Base-by-base conservation (phyloP, 768 basidiomycete species). In the Macrolepiota fuliginosa region DNA sequence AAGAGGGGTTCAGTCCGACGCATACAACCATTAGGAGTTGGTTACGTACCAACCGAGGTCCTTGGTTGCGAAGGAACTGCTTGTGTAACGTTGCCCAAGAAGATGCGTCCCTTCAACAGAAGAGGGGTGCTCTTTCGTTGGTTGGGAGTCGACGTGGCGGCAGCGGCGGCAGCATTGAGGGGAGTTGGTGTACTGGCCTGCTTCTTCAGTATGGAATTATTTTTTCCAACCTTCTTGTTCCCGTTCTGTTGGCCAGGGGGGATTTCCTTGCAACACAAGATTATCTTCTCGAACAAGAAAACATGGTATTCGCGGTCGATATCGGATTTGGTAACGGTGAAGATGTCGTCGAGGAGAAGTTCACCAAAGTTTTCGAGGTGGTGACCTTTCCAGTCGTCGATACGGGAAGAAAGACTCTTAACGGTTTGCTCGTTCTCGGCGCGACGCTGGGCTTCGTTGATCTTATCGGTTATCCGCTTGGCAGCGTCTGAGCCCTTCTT, bases 321-420 rank as follows among this genome's bases (percentile, higher is more conserved):
- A 62, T 96, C 95, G 53, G 90, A 91, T 76, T 98, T 99, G 68
- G 91, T 96, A 61, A 98, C 97, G 61, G 89, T 87, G 74, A 98
- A 98, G 59, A 94, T 84, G 72, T 98, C 97, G 72, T 98, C 96
- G 32, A 98, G 84, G 36, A 96, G 82, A 57, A 99, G 89, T 66
- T 92, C 87, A 63, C 97, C 97, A 65, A 99, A 98, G 72, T 94
- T 92, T 67, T 87, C 87, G 40, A 98, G 82, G 67, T 96, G 92
- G 73, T 99, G 97, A 11, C 96, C 96, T 73, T 98, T 98, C 97
- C 97, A 99, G 73, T 99, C 97, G 65, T 96, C 94, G 51, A 99
- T 94, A 49, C 97, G 88, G 29, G 79, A 78, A 64, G 88, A 82
- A 7, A 99, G 84, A 67, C 89, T 91, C 73, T 90, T 86, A 59